phyloP scores from a whole-genome alignment of 2,329 filamentous ascomycete species.

The Emergomyces orientalis region DNA sequence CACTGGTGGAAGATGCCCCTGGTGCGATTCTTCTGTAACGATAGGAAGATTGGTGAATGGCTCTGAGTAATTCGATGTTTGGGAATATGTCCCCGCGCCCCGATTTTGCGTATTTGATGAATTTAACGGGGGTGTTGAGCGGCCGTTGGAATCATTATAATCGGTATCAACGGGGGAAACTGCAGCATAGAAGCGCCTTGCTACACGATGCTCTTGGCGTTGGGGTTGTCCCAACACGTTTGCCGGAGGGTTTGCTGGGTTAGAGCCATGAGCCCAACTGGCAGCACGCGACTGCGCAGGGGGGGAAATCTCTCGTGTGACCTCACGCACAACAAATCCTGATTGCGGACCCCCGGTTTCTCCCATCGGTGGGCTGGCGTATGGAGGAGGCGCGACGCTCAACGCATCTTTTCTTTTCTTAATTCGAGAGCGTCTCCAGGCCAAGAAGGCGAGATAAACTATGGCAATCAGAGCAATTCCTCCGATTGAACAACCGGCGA shows the following conservation, averaged over 20 bases:
- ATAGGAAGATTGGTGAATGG: neutral
- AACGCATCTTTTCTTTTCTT: slow-evolving; percentile 6
- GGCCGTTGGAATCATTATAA: neutral
- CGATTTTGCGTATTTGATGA: neutral
- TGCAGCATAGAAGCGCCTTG: slow-evolving; percentile 11
- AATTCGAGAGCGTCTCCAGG: slow-evolving; percentile 12
- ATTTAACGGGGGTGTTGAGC: neutral
- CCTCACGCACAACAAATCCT: neutral
- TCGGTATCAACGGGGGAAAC: neutral
- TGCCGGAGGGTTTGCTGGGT: neutral
- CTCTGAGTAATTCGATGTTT: neutral
- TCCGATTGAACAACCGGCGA: slow-evolving; percentile 15
- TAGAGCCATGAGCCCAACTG: neutral
- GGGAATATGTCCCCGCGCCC: neutral
- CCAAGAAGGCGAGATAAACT: slow-evolving; percentile 12
- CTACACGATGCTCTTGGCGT: neutral
- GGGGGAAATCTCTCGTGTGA: neutral
- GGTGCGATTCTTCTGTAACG: slow-evolving; percentile 1
- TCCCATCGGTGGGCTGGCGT: slow-evolving; percentile 1
- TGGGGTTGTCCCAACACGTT: neutral
- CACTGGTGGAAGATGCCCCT: neutral
- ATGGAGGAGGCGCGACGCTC: slow-evolving; percentile 6
- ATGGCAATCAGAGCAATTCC: slow-evolving; percentile 13
- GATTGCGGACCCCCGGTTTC: neutral
- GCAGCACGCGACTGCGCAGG: neutral